Base-by-base conservation (phyloP, 768 basidiomycete species). In the Suillus alpinus region DNA sequence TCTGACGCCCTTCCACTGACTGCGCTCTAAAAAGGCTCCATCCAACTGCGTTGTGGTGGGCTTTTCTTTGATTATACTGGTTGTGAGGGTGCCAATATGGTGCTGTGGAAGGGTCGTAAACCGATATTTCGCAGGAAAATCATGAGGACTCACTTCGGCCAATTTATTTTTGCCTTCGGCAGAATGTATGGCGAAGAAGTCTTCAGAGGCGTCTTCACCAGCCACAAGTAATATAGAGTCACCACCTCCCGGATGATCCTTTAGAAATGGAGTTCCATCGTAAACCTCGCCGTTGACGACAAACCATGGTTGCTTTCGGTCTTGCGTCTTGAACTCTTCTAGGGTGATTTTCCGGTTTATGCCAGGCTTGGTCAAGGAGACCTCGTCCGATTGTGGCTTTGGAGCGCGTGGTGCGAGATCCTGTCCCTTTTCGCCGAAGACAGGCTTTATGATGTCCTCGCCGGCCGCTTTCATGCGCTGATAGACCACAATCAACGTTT, bases 171-270 rank as follows among this genome's bases (percentile, higher is more conserved):
- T 79, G 2, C 80, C 83, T 59, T 82, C 81, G 9, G 75, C 69
- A n/a, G 81, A 83, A 69, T 86, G 86, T 57, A 87, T 86, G 0
- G 84, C 82, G 69, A 86, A 75, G 69, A 87, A 88, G 61, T 88
- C 86, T 14, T 87, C 86, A 0, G 84, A 82, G 3, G 82, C 81
- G 62, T 88, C 86, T 62, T 85, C 76, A 0, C 85, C 85, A 1
- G 84, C 84, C 10, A 82, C 79, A 20, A 83, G 72, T 14, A 75
- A 69, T 59, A 87, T 88, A 2, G 83, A 82, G 58, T 83, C 78
- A 0, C 76, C 73, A 1, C 86, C 85, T 7, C 85, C 86, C 0
- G 86, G 86, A 65, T 88, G 86, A 14, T 83, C 81, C 5, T 78
- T 73, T 46, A 86, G 71, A 63, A 79, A 86, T 7, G 65, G 68